These are phyloP conservation scores for Setaria italica DNA, from an alignment of 202 grass and related monocot species.

Conservation along the genomic window DNA sequence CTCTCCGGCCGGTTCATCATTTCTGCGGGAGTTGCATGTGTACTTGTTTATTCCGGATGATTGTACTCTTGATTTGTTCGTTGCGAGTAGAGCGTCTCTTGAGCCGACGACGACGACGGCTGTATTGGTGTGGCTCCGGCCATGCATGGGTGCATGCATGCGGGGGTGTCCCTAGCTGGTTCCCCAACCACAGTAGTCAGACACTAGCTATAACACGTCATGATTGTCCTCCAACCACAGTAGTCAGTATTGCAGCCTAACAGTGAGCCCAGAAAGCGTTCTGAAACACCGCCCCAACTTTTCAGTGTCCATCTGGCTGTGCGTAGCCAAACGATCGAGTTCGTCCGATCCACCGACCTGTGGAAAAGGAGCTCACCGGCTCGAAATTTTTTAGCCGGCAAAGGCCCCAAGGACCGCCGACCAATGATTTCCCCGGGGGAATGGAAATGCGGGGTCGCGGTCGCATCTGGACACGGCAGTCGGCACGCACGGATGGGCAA, in stretches of 20 bases:
- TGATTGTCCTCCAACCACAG: background rate
- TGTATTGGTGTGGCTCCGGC: background rate
- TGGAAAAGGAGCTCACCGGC: background rate
- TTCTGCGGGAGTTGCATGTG: background rate
- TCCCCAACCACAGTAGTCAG: too few relatives aligned
- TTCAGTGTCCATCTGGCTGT: background rate
- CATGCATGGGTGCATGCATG: conserved; percentile 8
- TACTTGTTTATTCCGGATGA: background rate
- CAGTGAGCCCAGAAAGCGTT: background rate
- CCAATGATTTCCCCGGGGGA: background rate
- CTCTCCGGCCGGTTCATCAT: background rate
- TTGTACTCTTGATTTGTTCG: background rate
- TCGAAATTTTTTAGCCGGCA: background rate
- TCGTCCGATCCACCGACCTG: background rate
- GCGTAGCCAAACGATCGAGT: background rate
- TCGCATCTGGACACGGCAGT: conserved; percentile 21
- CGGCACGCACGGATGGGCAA: background rate
- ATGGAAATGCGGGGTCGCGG: background rate
- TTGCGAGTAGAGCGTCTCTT: background rate
- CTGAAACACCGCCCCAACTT: too few relatives aligned
- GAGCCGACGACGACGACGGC: background rate
- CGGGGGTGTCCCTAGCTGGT: conserved; percentile 25
- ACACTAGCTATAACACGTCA: background rate
- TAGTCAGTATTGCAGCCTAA: background rate
- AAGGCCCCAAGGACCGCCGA: background rate